phyloP scores from a whole-genome alignment of 495 filamentous ascomycete genomes.

The Penicillium antarcticum region DNA sequence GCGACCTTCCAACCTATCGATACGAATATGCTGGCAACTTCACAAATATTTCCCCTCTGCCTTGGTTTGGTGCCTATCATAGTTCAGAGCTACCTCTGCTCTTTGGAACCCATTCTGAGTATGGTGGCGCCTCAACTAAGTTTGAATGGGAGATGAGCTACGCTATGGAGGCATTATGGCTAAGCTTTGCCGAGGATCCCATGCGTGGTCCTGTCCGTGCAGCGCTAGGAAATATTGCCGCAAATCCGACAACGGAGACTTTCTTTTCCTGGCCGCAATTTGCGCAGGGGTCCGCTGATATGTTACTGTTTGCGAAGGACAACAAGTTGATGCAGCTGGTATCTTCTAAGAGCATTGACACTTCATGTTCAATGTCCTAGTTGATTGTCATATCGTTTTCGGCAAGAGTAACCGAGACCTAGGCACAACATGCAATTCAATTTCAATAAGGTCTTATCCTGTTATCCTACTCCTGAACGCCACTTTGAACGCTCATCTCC shows the following conservation, averaged over 20 bases:
- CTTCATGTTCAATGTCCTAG: too few relatives aligned
- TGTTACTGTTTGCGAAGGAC: constrained; percentile 5
- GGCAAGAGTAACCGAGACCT: too few relatives aligned
- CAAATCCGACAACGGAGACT: constrained; percentile 2
- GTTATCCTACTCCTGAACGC: too few relatives aligned
- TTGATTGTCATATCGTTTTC: too few relatives aligned
- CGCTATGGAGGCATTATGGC: constrained; percentile 8
- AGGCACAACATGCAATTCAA: too few relatives aligned
- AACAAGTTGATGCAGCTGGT: constrained; percentile 7
- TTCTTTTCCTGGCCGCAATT: constrained; percentile 7
- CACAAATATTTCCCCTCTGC: too few relatives aligned
- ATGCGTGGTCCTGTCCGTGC: not conserved
- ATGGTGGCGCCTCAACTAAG: constrained; percentile 8
- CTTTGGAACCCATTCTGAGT: not conserved
- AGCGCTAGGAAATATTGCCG: not conserved
- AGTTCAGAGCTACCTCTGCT: too few relatives aligned
- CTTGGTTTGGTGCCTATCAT: too few relatives aligned
- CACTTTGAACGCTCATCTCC: too few relatives aligned
- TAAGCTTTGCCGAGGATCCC: constrained; percentile 7
- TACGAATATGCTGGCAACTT: too few relatives aligned
- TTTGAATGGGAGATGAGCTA: constrained; percentile 17
- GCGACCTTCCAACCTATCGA: not conserved
- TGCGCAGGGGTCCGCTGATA: not conserved
- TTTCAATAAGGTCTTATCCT: too few relatives aligned
- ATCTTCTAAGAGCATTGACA: constrained; percentile 25